Percentiles rank a stretch among this genome's conserved stretches.
phyloP scores from a whole-genome alignment of 257 asterid species.

The Nicotiana sylvestris region DNA sequence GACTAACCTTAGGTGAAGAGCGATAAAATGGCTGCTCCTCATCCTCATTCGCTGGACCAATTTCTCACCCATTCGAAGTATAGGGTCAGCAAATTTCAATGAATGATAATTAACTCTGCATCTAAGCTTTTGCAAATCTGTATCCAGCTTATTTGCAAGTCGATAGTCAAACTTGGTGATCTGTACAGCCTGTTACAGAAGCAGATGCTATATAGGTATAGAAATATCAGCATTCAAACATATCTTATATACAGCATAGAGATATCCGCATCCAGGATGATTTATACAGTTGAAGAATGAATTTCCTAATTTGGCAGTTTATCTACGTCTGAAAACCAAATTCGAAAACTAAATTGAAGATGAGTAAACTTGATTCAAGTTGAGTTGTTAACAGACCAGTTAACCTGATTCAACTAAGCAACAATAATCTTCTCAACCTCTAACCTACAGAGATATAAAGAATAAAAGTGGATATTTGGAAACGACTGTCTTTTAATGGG shows the following conservation, averaged over 20 bases:
- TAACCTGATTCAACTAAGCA: not conserved
- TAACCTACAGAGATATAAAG: not conserved
- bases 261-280: too few relatives aligned
- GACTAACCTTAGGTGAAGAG: constrained; percentile 84
- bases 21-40: constrained; percentile 75
- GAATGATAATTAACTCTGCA: constrained; percentile 96
- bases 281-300: not conserved
- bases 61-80: constrained; percentile 64
- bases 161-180: constrained; percentile 88
- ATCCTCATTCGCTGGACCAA: constrained; percentile 76
- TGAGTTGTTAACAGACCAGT: not conserved
- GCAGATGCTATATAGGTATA: constrained; percentile 3
- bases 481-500: not conserved
- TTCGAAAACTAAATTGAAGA: not conserved
- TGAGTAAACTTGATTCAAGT: not conserved
- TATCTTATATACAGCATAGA: not conserved
- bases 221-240: constrained; percentile 2
- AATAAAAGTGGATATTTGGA: not conserved
- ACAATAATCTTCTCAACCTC: not conserved
- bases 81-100: constrained; percentile 74
- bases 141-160: constrained; percentile 73
- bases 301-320: not conserved
- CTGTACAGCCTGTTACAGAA: constrained; percentile 76
- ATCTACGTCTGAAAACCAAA: not conserved
- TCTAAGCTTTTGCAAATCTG: constrained; percentile 88